These are phyloP conservation scores for Cordyceps cicadae DNA, from an alignment of 2,329 filamentous ascomycete genomes.

Conservation along the genomic window DNA sequence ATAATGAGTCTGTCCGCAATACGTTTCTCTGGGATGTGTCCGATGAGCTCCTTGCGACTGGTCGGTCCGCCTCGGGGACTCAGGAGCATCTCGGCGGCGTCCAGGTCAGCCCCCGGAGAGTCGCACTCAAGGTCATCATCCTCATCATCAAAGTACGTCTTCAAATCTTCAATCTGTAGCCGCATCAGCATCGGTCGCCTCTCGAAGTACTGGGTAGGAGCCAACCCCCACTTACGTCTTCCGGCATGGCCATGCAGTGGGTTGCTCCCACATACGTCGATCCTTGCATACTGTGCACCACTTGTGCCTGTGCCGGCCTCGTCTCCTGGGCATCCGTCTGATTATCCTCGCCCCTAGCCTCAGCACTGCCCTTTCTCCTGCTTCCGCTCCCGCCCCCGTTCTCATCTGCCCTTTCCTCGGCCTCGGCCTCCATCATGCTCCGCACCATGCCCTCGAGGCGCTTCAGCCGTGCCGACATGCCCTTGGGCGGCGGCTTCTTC, in stretches of 20 bases:
- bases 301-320: conserved; percentile 28
- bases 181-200: conserved; percentile 9
- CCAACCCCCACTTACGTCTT: conserved; percentile 38
- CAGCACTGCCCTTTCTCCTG: background rate
- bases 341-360: background rate
- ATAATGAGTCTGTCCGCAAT: conserved; percentile 43
- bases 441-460: conserved; percentile 52
- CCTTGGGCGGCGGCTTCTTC: conserved; percentile 32
- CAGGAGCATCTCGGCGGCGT: conserved; percentile 36
- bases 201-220: background rate
- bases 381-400: background rate
- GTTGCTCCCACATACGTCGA: conserved; percentile 51
- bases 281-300: conserved; percentile 34
- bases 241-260: conserved; percentile 52
- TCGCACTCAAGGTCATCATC: conserved; percentile 29
- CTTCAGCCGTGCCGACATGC: conserved; percentile 46
- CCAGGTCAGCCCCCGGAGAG: conserved; percentile 25
- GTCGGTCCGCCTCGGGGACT: conserved; percentile 29
- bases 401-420: conserved; percentile 5
- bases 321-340: conserved; percentile 13
- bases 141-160: conserved; percentile 46
- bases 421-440: conserved; percentile 41
- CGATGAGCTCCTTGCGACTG: conserved; percentile 38
- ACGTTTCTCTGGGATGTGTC: conserved; percentile 36
- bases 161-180: conserved; percentile 48